Base-by-base conservation (phyloP, 1,284 basidiomycete genomes). In the Ganoderma meredithae region DNA sequence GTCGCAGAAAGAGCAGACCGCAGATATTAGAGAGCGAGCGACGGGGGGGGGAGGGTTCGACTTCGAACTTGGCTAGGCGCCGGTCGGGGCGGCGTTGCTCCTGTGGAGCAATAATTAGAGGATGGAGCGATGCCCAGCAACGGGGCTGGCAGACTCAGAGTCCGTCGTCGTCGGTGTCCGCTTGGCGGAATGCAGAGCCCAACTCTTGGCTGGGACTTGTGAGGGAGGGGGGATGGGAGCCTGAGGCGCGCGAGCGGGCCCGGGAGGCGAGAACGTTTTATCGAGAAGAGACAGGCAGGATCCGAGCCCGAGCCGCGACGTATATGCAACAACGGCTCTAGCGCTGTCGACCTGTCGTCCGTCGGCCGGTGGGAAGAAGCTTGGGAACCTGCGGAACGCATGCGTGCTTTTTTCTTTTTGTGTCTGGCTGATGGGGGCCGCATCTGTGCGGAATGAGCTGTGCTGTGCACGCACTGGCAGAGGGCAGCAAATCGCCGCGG, bases 111-210 rank as follows among this genome's bases (percentile, higher is more conserved):
- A 25, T 25, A 49, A 49, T 49, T 49, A 49, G 47, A 49, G n/a
- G 52, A 9, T 55, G 52, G 52, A 19, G 52, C 15, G 52, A 27
- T 55, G 52, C 17, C 52, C 52, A 55, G 52, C 52, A 55, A 55
- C 52, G 27, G 52, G 47, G 47, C 25, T 49, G 47, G 25, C 47
- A 49, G 47, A 47, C n/a, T 47, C 47, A 25, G 47, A 22, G 44
- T 47, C n/a, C 1, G 44, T 47, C 44, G 44, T 47, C 47, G 47
- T 49, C 47, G 47, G 47, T 10, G 47, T 49, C 47, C 47, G 47
- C 47, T 49, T 49, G 47, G 47, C 47, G 22, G 22, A 49, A 49
- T 49, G 47, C 47, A 49, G 47, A 49, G 22, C 22, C 47, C 47
- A 49, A 49, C 47, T 49, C 31, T 33, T 4, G 52, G 13, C 27